Conservation (phyloP, 129 eudicot genomes). For the Logfia minima region DNA sequence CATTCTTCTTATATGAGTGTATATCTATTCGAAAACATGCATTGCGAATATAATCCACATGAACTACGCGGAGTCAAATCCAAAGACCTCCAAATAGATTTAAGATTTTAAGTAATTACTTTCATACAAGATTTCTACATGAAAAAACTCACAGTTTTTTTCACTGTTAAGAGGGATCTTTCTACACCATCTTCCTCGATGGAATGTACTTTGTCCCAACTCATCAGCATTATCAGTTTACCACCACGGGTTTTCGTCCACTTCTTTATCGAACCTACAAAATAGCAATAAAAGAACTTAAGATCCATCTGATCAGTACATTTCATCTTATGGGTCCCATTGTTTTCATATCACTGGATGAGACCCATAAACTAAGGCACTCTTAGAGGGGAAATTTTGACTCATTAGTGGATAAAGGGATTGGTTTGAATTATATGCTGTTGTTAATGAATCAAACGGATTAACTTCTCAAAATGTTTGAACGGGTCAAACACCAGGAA, state of each 20-base stretch:
- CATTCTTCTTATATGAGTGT: no score
- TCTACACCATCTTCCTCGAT: slow-evolving; percentile 44
- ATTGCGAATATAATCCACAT: no score
- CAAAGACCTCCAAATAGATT: background rate
- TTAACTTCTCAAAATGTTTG: background rate
- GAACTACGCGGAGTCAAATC: no score
- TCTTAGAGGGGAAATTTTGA: background rate
- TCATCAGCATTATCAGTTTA: slow-evolving; percentile 38
- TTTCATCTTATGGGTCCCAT: background rate
- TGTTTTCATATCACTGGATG: background rate
- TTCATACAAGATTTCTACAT: background rate
- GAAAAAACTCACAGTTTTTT: background rate
- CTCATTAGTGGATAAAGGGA: background rate
- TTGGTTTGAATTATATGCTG: background rate
- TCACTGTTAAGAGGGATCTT: no score
- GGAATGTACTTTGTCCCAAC: slow-evolving; percentile 36
- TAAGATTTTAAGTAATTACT: background rate
- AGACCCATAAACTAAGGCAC: background rate
- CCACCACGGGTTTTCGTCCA: slow-evolving; percentile 25
- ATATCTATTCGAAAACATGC: no score
- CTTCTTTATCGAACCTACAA: slow-evolving; percentile 53
- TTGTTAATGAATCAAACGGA: background rate
- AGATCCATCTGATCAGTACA: background rate
- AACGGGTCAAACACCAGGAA: background rate
- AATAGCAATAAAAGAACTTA: background rate